phyloP scores from a whole-genome alignment of 1,284 basidiomycete species.

The Cutaneotrichosporon cyanovorans region DNA sequence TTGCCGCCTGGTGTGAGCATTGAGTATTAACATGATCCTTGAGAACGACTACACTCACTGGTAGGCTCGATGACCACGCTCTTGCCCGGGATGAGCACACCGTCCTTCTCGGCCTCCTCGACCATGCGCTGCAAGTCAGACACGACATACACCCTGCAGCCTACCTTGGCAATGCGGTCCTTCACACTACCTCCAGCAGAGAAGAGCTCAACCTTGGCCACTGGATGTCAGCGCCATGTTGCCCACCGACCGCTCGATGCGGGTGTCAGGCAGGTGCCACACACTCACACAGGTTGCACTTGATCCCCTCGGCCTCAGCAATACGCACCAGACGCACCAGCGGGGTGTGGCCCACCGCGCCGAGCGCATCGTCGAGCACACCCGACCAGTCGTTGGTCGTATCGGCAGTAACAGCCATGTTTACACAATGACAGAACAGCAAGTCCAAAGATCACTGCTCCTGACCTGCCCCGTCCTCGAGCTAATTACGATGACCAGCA shows the following conservation, averaged over 20 bases:
- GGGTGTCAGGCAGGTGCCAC: no score
- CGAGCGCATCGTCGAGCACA: constrained; percentile 68
- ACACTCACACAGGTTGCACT: constrained; percentile 79
- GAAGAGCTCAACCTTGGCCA: constrained; percentile 84
- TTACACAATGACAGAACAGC: no score
- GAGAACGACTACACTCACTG: no score
- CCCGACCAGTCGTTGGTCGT: constrained; percentile 41
- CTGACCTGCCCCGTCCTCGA: no score
- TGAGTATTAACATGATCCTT: no score
- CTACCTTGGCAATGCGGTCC: constrained; percentile 80
- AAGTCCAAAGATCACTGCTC: no score
- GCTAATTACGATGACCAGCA: no score
- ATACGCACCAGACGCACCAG: constrained; percentile 79
- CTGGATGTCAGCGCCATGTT: constrained; percentile 46
- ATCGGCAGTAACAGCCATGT: not conserved
- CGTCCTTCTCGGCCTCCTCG: constrained; percentile 78
- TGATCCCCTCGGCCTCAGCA: constrained; percentile 63
- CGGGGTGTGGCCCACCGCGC: constrained; percentile 83
- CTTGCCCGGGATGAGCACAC: constrained; percentile 75
- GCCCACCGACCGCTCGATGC: not conserved
- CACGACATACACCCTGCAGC: not conserved
- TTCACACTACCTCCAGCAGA: constrained; percentile 92
- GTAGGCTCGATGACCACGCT: constrained; percentile 86
- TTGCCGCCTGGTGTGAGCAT: constrained; percentile 1
- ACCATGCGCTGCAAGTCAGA: constrained; percentile 64